phyloP scores from a whole-genome alignment of 2,329 filamentous ascomycete species.

The Coleophoma cylindrospora region DNA sequence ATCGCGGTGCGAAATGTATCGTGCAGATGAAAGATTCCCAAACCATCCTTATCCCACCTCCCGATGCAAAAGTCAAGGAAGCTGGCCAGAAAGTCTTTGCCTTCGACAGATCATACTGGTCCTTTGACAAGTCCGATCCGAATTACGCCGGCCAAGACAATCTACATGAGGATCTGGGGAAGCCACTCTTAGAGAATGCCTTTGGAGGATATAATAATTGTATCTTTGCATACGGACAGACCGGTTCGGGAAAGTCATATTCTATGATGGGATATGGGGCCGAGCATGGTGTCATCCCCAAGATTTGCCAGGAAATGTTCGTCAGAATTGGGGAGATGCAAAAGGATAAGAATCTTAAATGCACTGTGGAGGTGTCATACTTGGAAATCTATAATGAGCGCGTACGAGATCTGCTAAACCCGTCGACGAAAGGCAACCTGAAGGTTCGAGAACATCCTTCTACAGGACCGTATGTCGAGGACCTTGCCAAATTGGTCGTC shows the following conservation, averaged over 20 bases:
- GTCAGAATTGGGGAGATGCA: conserved; percentile 70
- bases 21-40: conserved; percentile 94
- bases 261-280: conserved; percentile 99
- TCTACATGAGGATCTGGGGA: conserved; percentile 82
- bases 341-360: conserved; percentile 70
- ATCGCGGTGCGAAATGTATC: conserved; percentile 91
- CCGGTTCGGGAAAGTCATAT: conserved; percentile 96
- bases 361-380: conserved; percentile 96
- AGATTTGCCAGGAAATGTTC: conserved; percentile 98
- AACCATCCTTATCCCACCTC: conserved; percentile 76
- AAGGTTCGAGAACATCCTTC: conserved; percentile 97
- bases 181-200: conserved; percentile 91
- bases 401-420: conserved; percentile 92
- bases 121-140: conserved; percentile 75
- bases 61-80: conserved; percentile 60
- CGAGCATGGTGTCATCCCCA: conserved; percentile 91
- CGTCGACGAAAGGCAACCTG: conserved; percentile 89
- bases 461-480: conserved; percentile 96
- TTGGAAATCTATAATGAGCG: conserved; percentile 99
- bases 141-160: conserved; percentile 89
- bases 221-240: conserved; percentile 98
- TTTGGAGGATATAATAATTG: conserved; percentile 99
- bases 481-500: conserved; percentile 91
- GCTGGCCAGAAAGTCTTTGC: conserved; percentile 80
- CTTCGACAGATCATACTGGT: conserved; percentile 98